Evolutionary conservation across 2,329 filamentous ascomycete genomes (phyloP).

Genomic region (Hymenoscyphus fraxineus): DNA sequence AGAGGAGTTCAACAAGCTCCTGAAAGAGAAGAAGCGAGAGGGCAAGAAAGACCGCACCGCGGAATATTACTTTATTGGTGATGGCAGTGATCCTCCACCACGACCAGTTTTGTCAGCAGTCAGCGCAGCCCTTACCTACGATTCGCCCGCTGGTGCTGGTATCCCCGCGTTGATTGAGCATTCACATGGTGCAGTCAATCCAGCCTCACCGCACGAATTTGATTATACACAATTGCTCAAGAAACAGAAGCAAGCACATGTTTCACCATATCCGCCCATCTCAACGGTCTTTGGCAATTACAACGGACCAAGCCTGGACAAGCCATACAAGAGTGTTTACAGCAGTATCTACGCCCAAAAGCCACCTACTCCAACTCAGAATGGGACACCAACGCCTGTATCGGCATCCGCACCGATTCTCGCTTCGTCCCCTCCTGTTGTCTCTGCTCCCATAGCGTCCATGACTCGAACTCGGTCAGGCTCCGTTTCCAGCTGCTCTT

Average conservation of each 20-base stretch:
- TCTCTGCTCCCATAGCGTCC: background rate
- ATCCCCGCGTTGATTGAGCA: slow-evolving; percentile 5
- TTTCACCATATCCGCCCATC: slow-evolving; percentile 5
- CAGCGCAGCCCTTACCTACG: slow-evolving; percentile 14
- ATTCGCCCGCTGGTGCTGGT: background rate
- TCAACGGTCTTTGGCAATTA: background rate
- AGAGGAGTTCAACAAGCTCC: slow-evolving; percentile 47
- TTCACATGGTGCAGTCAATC: background rate
- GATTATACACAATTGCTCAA: slow-evolving; percentile 10
- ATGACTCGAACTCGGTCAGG: slow-evolving; percentile 18
- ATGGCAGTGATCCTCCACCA: slow-evolving; percentile 31
- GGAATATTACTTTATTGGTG: slow-evolving; percentile 48
- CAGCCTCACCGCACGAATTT: slow-evolving; percentile 9
- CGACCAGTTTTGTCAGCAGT: slow-evolving; percentile 14
- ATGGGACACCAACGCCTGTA: background rate
- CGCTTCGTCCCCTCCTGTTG: background rate
- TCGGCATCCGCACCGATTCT: background rate
- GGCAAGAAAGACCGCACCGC: slow-evolving; percentile 51
- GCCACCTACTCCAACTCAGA: background rate
- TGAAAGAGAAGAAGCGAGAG: slow-evolving; percentile 54
- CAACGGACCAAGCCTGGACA: background rate
- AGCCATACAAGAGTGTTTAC: background rate
- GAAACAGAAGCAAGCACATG: slow-evolving; percentile 13
- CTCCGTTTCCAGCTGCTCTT: slow-evolving; percentile 37
- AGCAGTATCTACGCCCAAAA: background rate